Percentiles rank a stretch among this genome's conserved stretches.
These are phyloP conservation scores for Phytophthora sp. DNA, from an alignment of 352 stramenopile genomes.

Conservation along the genomic window DNA sequence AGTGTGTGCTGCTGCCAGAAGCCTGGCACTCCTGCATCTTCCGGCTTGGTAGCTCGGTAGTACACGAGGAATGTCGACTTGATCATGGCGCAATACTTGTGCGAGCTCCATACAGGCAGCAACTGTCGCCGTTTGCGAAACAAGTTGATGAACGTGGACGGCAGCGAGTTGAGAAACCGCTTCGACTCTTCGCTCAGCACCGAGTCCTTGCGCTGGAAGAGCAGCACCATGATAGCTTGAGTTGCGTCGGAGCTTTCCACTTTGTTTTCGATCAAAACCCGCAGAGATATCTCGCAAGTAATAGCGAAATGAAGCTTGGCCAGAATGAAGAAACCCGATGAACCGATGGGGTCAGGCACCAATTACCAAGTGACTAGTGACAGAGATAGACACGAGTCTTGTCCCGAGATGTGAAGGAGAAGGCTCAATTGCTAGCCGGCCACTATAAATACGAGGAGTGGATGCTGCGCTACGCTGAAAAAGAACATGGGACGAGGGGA, in stretches of 20 bases:
- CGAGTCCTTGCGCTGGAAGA: slow-evolving; percentile 79
- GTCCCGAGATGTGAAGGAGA: slow-evolving; percentile 1
- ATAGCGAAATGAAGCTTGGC: slow-evolving; percentile 27
- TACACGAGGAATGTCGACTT: slow-evolving; percentile 89
- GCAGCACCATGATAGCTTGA: slow-evolving; percentile 77
- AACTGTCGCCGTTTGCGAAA: slow-evolving; percentile 86
- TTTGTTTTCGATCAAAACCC: slow-evolving; percentile 6
- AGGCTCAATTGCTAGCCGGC: neutral
- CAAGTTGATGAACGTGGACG: slow-evolving; percentile 82
- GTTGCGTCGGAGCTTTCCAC: neutral
- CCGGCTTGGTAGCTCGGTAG: slow-evolving; percentile 72
- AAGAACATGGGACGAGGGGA: slow-evolving; percentile 33
- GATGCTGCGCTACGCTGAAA: neutral
- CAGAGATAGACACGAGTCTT: slow-evolving; percentile 32
- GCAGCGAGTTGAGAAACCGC: slow-evolving; percentile 84
- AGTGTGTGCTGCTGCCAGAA: slow-evolving; percentile 40
- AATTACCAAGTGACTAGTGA: slow-evolving; percentile 35
- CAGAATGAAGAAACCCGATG: slow-evolving; percentile 5
- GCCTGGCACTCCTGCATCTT: slow-evolving; percentile 38
- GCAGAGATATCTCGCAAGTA: slow-evolving; percentile 10
- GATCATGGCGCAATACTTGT: slow-evolving; percentile 90
- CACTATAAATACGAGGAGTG: slow-evolving; percentile 28
- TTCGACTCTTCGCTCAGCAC: slow-evolving; percentile 81
- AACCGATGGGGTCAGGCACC: slow-evolving; percentile 20
- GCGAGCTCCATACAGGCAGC: slow-evolving; percentile 80